Evolutionary conservation across 768 basidiomycete species (phyloP).

Genomic region (Psilocybe azurescens): DNA sequence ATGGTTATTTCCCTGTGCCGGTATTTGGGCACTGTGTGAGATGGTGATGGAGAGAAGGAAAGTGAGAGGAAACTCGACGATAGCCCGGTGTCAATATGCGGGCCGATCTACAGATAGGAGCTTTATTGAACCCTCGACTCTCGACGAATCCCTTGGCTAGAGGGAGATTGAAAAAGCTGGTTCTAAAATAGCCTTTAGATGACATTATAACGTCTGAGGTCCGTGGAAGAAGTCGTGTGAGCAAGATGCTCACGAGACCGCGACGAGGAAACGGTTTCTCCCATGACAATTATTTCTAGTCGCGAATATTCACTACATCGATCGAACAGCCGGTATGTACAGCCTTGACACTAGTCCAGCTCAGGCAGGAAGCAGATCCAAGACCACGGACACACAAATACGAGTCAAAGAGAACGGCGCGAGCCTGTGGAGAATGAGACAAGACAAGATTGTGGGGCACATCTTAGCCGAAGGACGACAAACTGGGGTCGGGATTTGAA

Average conservation of each 20-base stretch:
- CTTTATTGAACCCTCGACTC: too few species aligned
- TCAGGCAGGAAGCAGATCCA: neutral
- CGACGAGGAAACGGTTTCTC: neutral
- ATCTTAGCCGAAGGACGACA: neutral
- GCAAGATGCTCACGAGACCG: neutral
- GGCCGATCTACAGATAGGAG: neutral
- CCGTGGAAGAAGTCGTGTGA: neutral
- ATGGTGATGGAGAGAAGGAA: neutral
- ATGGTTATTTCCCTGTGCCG: constrained; percentile 16
- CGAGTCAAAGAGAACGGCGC: too few species aligned
- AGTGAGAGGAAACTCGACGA: neutral
- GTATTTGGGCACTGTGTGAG: neutral
- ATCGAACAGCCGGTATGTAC: neutral
- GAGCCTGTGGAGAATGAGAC: too few species aligned
- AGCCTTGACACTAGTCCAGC: neutral
- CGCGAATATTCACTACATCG: neutral
- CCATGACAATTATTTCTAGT: neutral
- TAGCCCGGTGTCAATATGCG: neutral
- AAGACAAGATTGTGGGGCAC: neutral
- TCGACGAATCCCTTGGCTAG: too few species aligned
- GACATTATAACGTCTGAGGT: neutral
- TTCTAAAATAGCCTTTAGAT: too few species aligned
- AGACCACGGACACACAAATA: too few species aligned
- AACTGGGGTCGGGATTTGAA: neutral
- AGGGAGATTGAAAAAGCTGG: too few species aligned